phyloP scores from a whole-genome alignment of 1,139 yeast genomes.

The Yamadazyma triangularis region DNA sequence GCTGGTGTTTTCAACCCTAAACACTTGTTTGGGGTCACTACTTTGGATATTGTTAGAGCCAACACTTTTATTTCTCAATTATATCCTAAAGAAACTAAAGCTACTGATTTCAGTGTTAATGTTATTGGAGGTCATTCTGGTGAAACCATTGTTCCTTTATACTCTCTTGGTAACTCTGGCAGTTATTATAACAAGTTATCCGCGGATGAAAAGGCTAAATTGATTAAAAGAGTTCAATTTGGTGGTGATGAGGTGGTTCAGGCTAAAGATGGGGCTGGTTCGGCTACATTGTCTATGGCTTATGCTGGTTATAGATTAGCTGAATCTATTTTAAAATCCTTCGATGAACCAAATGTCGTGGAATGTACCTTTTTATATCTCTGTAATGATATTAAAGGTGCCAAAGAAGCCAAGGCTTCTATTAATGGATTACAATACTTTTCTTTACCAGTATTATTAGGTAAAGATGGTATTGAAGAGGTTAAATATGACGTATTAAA shows the following conservation, averaged over 20 bases:
- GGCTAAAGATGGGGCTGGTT: conserved; percentile 98
- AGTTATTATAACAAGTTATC: conserved; percentile 43
- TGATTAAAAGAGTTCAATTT: conserved; percentile 91
- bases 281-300: conserved; percentile 98
- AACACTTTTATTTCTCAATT: conserved; percentile 84
- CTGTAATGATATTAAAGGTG: conserved; percentile 44
- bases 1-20: conserved; percentile 87
- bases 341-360: conserved; percentile 66
- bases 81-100: conserved; percentile 47
- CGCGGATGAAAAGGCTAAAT: conserved; percentile 57
- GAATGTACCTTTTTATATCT: conserved; percentile 71
- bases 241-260: conserved; percentile 99
- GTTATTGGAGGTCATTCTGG: conserved; percentile 99
- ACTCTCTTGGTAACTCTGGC: conserved; percentile 54
- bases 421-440: conserved; percentile 85
- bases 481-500: conserved; percentile 49
- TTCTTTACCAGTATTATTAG: conserved; percentile 87
- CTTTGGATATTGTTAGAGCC: conserved; percentile 91
- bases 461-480: conserved; percentile 84
- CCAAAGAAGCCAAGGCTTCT: conserved; percentile 73
- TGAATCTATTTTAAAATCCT: conserved; percentile 75
- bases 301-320: conserved; percentile 97
- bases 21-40: conserved; percentile 94
- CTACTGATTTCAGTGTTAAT: conserved; percentile 66
- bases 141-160: conserved; percentile 92